Base-by-base conservation (phyloP, 1,284 basidiomycete genomes). In the Ustilago nuda region DNA sequence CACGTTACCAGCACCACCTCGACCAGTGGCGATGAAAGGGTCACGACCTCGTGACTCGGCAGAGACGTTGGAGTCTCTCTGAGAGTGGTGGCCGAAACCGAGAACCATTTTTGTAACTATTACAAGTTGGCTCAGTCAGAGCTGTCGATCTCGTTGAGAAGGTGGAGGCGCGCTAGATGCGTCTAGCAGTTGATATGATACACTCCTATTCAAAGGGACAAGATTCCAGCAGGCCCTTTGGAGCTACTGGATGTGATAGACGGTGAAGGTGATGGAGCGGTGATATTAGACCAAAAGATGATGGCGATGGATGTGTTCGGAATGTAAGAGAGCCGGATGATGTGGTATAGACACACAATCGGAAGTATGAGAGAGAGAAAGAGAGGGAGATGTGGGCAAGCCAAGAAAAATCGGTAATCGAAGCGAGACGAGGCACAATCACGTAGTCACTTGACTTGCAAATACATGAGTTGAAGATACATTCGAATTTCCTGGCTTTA, bases 1-100 rank as follows among this genome's bases (percentile, higher is more conserved):
- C 59, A 83, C 81, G 69, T 83, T 83, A 41, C 82, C 82, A 15
- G 79, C 81, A 53, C 82, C 82, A 41, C 82, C 82, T 46, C 82
- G 74, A 51, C 82, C 82, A 19, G 82, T 80, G 37, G 80, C 75
- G 55, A 75, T 73, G 61, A 82, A 67, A 39, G 76, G 71, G 52
- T 73, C 78, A 43, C 82, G 80, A 12, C 81, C 81, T 50, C 79
- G 80, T 62, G 69, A 64, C 48, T 74, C 72, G 54, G 51, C 32
- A n/a, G 61, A 55, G 48, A 33, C 66, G 58, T 53, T 51, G 19
- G 54, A 19, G 23, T 73, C 76, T 56, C 61, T 64, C 52, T 78
- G 75, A 8, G 75, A 77, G 54, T 77, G 75, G 55, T 77, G 70
- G 37, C 75, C 75, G 53, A 77, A 66, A 37, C 75, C 75, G 36